Evolutionary conservation across 495 filamentous ascomycete species (phyloP).

Genomic region (Penicillium pulvis): DNA sequence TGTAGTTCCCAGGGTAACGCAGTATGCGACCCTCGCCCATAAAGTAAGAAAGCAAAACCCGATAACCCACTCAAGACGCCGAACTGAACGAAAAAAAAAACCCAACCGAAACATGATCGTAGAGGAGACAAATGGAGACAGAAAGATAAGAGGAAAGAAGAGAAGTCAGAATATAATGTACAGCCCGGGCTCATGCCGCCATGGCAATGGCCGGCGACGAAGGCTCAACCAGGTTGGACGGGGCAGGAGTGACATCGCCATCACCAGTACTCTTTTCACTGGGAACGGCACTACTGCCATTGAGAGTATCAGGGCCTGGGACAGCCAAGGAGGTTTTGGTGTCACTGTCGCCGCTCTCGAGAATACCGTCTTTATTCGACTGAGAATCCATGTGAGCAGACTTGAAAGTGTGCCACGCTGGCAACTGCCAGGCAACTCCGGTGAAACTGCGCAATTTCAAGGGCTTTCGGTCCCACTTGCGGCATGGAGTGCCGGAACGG

Average conservation of each 20-base stretch:
- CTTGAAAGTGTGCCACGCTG: constrained; percentile 79
- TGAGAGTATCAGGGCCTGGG: constrained; percentile 55
- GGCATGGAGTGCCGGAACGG: constrained; percentile 83
- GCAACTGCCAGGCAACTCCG: constrained; percentile 79
- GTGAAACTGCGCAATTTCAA: constrained; percentile 92
- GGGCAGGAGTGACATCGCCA: constrained; percentile 46
- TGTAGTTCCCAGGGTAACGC: background rate
- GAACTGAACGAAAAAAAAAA: constrained; percentile 1
- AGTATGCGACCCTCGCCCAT: constrained; percentile 2
- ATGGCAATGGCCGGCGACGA: constrained; percentile 50
- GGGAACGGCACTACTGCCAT: constrained; percentile 43
- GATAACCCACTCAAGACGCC: constrained; percentile 1
- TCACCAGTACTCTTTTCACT: constrained; percentile 74
- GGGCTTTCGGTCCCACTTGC: constrained; percentile 83
- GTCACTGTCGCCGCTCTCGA: constrained; percentile 65
- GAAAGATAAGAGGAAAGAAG: background rate
- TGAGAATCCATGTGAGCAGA: constrained; percentile 35
- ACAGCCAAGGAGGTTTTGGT: constrained; percentile 75
- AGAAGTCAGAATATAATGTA: constrained; percentile 22
- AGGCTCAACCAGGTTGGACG: constrained; percentile 44
- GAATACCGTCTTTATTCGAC: constrained; percentile 42
- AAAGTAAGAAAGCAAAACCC: constrained; percentile 9
- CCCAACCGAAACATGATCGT: constrained; percentile 9
- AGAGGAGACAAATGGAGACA: constrained; percentile 14
- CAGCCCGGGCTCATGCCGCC: constrained; percentile 34